These are phyloP conservation scores for Leishmania gerbilli DNA, from an alignment of 208 protist species.

Conservation along the genomic window DNA sequence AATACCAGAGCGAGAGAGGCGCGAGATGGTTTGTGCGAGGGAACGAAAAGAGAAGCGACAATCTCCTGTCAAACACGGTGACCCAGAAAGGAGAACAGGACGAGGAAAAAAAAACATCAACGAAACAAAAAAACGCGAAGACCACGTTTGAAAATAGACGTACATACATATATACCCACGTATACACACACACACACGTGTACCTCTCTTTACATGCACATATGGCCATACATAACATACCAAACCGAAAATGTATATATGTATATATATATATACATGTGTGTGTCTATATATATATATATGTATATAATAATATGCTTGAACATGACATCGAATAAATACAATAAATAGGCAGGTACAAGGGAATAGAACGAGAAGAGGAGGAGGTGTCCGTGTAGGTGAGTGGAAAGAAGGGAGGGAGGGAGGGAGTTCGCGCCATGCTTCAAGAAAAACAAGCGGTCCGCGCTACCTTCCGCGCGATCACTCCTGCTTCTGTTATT, in stretches of 20 bases:
- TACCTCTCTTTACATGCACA: not conserved
- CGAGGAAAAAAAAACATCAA: not conserved
- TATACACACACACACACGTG: not conserved
- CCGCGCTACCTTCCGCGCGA: not conserved
- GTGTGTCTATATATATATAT: too few relatives aligned
- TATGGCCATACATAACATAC: too few relatives aligned
- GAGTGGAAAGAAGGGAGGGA: not conserved
- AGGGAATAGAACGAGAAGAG: not conserved
- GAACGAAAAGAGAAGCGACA: not conserved
- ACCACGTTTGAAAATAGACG: not conserved
- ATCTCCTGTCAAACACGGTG: not conserved
- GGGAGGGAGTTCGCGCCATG: not conserved
- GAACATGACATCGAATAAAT: not conserved
- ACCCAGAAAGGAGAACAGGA: not conserved
- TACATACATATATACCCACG: not conserved
- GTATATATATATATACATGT: too few relatives aligned
- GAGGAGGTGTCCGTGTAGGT: not conserved
- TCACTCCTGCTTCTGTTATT: not conserved
- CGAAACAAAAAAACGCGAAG: not conserved
- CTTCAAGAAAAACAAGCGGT: slow-evolving; percentile 3
- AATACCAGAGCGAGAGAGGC: not conserved
- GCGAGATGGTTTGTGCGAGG: not conserved
- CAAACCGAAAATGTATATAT: too few relatives aligned
- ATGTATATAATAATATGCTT: not conserved
- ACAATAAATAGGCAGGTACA: not conserved